These are phyloP conservation scores for Hordeum pubiflorum DNA, from an alignment of 202 grass and related monocot genomes.

Conservation along the genomic window DNA sequence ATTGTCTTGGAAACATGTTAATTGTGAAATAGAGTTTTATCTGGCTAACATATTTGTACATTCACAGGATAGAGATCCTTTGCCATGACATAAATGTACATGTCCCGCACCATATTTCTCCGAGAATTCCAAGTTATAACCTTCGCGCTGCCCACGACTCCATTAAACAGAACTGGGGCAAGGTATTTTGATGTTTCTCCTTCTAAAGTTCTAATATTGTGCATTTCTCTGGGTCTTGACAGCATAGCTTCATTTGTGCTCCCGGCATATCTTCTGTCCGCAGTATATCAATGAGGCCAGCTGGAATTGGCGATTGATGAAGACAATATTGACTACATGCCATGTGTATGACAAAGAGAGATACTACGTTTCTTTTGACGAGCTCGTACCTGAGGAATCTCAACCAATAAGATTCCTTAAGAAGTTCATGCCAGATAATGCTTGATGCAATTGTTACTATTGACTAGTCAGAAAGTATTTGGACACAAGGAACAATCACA, in stretches of 20 bases:
- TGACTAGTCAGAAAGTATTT: constrained; percentile 21
- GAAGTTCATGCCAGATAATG: constrained; percentile 77
- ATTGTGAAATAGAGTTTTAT: constrained; percentile 6
- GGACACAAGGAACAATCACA: background rate
- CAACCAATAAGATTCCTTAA: constrained; percentile 77
- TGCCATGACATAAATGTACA: constrained; percentile 99
- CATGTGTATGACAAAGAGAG: constrained; percentile 89
- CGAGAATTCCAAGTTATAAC: constrained; percentile 94
- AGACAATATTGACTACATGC: constrained; percentile 91
- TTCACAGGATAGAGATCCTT: constrained; percentile 90
- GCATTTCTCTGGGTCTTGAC: background rate
- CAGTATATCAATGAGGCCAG: constrained; percentile 90
- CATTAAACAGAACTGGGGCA: constrained; percentile 85
- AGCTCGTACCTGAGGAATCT: constrained; percentile 63
- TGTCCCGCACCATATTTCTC: constrained; percentile 94
- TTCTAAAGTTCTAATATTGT: background rate
- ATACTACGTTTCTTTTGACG: constrained; percentile 87
- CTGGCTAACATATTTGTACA: constrained; percentile 17
- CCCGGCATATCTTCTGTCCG: constrained; percentile 9
- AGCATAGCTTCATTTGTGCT: constrained; percentile 10
- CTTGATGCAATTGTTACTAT: constrained; percentile 35
- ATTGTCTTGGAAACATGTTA: constrained; percentile 12
- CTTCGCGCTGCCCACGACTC: constrained; percentile 62
- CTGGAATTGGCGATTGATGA: constrained; percentile 99
- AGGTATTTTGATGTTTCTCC: constrained; percentile 38